A percentile compares a stretch with the other conserved stretches of the same genome.
These are phyloP conservation scores for Phaffomyces thermotolerans DNA, from an alignment of 805 yeast species.

Conservation along the genomic window DNA sequence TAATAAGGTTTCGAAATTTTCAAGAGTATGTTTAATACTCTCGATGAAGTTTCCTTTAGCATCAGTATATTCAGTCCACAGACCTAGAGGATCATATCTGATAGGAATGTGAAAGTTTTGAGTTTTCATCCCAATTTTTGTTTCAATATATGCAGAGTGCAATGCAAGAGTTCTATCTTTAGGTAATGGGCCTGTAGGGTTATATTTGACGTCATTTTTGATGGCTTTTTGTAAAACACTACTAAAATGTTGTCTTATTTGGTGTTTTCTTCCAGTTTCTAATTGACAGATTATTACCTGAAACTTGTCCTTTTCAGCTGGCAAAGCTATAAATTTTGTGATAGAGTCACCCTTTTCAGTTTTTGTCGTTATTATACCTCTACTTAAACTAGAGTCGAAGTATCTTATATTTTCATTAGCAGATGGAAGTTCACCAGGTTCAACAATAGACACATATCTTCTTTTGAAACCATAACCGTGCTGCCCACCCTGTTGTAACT, in stretches of 20 bases:
- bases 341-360: constrained; percentile 4
- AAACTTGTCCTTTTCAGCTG: constrained; percentile 10
- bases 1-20: constrained; percentile 16
- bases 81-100: constrained; percentile 3
- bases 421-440: background rate
- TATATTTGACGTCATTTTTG: constrained; percentile 25
- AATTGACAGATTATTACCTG: constrained; percentile 26
- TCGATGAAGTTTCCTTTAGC: constrained; percentile 20
- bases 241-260: constrained; percentile 29
- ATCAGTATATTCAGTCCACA: constrained; percentile 25
- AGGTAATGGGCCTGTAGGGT: constrained; percentile 7
- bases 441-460: constrained; percentile 28
- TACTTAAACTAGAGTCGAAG: background rate
- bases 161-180: constrained; percentile 24
- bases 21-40: constrained; percentile 16
- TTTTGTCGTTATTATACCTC: constrained; percentile 5
- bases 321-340: constrained; percentile 13
- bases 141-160: constrained; percentile 30
- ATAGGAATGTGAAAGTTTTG: constrained; percentile 11
- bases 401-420: background rate
- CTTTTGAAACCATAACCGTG: constrained; percentile 29
- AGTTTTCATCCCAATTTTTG: constrained; percentile 24
- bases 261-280: constrained; percentile 35
- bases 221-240: constrained; percentile 22
- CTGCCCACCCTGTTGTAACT: constrained; percentile 29